Conservation (phyloP, 2,329 filamentous ascomycete species). For the Alternaria sp. region DNA sequence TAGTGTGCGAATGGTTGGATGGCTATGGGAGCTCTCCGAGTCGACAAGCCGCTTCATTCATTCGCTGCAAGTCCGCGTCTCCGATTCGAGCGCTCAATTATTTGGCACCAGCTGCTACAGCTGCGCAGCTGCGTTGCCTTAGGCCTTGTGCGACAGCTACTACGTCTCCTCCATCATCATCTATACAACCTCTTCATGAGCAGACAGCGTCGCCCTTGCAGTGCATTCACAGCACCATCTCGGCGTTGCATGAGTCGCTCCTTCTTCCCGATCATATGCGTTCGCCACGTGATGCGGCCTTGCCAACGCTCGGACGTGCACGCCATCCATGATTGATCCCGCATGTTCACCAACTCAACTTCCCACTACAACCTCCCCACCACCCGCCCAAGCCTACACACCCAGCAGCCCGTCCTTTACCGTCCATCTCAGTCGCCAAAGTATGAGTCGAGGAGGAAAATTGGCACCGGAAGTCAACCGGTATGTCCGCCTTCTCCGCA, state of each 20-base stretch:
- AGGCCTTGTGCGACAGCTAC: neutral
- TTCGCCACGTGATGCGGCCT: slow-evolving; percentile 9
- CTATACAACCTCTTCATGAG: neutral
- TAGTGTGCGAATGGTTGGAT: slow-evolving; percentile 11
- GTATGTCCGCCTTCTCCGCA: slow-evolving; percentile 62
- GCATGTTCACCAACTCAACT: slow-evolving; percentile 18
- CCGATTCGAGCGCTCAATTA: slow-evolving; percentile 27
- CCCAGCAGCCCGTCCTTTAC: slow-evolving; percentile 33
- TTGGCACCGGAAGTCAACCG: slow-evolving; percentile 99
- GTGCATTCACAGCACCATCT: slow-evolving; percentile 8
- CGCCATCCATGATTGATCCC: slow-evolving; percentile 16
- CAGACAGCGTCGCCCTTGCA: neutral
- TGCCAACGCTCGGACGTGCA: slow-evolving; percentile 12
- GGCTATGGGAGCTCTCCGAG: slow-evolving; percentile 11
- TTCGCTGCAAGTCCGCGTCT: slow-evolving; percentile 34
- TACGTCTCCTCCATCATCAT: neutral
- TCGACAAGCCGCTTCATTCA: slow-evolving; percentile 27
- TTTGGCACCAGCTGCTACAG: neutral
- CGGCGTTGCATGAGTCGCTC: slow-evolving; percentile 10
- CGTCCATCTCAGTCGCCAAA: slow-evolving; percentile 56
- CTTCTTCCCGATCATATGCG: neutral
- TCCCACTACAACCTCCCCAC: slow-evolving; percentile 13
- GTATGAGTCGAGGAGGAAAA: slow-evolving; percentile 96
- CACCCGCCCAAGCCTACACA: slow-evolving; percentile 20
- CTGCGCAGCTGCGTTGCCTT: neutral